These are phyloP conservation scores for Mycena vulgaris DNA, from an alignment of 768 basidiomycete genomes.

Conservation along the genomic window DNA sequence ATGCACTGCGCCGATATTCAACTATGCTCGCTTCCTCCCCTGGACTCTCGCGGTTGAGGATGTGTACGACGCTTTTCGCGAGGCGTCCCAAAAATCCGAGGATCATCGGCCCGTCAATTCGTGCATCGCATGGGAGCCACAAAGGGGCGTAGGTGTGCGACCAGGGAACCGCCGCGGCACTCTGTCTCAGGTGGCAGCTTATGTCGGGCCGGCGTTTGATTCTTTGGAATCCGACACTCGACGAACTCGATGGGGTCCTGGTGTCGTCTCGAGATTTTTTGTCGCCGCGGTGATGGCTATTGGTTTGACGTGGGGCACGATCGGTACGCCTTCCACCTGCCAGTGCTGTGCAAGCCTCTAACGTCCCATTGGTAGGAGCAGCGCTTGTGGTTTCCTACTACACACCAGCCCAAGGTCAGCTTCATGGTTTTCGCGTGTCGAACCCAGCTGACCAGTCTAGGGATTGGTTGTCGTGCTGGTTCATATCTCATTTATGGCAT, in stretches of 20 bases:
- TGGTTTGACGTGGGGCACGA: conserved; percentile 42
- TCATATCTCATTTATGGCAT: conserved; percentile 49
- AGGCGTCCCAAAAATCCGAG: conserved; percentile 39
- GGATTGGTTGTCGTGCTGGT: conserved; percentile 51
- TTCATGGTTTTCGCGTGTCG: background rate
- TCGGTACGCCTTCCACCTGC: too few relatives aligned
- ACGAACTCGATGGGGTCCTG: conserved; percentile 28
- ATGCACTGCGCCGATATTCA: conserved; percentile 47
- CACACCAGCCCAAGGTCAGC: conserved; percentile 38
- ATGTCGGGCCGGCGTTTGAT: conserved; percentile 9
- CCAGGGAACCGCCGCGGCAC: conserved; percentile 30
- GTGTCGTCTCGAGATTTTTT: conserved; percentile 34
- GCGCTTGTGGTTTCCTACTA: conserved; percentile 39
- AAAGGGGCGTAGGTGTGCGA: conserved; percentile 19
- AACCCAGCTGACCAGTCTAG: conserved; percentile 27
- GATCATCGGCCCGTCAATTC: conserved; percentile 41
- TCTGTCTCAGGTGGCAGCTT: conserved; percentile 25
- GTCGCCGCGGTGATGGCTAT: conserved; percentile 37
- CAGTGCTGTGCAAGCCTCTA: too few relatives aligned
- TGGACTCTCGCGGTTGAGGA: conserved; percentile 49
- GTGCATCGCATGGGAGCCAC: conserved; percentile 32
- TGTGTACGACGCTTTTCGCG: conserved; percentile 41
- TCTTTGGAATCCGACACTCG: conserved; percentile 9
- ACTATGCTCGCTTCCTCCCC: conserved; percentile 48
- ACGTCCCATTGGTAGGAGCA: too few relatives aligned